phyloP scores from a whole-genome alignment of 1,139 yeast species.

The Candida glucosophila region DNA sequence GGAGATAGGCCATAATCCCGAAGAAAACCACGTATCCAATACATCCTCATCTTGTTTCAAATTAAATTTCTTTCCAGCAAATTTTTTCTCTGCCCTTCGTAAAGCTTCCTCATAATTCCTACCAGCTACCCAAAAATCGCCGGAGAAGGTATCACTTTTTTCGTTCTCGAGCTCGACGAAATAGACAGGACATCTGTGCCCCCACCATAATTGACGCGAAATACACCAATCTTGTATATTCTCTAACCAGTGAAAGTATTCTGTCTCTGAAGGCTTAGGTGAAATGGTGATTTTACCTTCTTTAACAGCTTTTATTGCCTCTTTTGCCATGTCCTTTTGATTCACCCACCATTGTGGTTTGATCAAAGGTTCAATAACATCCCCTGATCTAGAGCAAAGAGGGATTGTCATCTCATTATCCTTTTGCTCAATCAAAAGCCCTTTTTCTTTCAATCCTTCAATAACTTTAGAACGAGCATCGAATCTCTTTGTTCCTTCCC shows the following conservation, averaged over 20 bases:
- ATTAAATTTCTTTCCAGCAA: slow-evolving; percentile 61
- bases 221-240: slow-evolving; percentile 99
- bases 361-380: slow-evolving; percentile 88
- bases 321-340: slow-evolving; percentile 82
- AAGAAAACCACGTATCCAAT: slow-evolving; percentile 96
- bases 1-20: slow-evolving; percentile 97
- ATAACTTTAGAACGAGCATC: slow-evolving; percentile 87
- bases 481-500: slow-evolving; percentile 85
- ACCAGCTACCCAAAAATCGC: slow-evolving; percentile 87
- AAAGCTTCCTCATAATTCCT: slow-evolving; percentile 75
- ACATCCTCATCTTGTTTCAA: slow-evolving; percentile 97
- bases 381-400: slow-evolving; percentile 91
- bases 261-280: slow-evolving; percentile 87
- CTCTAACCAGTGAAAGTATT: slow-evolving; percentile 92
- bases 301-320: slow-evolving; percentile 79
- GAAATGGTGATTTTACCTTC: slow-evolving; percentile 72
- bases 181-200: slow-evolving; percentile 97
- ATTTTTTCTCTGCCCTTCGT: slow-evolving; percentile 66
- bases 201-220: slow-evolving; percentile 99
- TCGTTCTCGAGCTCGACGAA: slow-evolving; percentile 75
- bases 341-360: slow-evolving; percentile 99
- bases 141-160: slow-evolving; percentile 51
- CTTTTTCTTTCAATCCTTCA: slow-evolving; percentile 67
- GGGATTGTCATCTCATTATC: slow-evolving; percentile 97
- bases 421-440: slow-evolving; percentile 71